Conservation (phyloP, 176 grass and related monocot genomes). For the Carex myosuroides region DNA sequence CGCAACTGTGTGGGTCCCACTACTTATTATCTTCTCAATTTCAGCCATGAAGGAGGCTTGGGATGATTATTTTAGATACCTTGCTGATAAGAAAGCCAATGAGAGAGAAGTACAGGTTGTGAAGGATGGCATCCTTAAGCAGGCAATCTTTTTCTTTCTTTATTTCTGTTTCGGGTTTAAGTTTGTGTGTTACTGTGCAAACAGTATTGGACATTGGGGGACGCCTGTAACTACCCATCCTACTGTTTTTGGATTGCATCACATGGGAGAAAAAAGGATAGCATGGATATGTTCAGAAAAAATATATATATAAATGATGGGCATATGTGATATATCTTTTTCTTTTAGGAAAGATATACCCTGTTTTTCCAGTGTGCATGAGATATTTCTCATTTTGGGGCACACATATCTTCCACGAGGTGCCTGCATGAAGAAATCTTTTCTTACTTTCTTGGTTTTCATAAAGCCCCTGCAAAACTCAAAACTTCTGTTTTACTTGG, state of each 20-base stretch:
- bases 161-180: not conserved
- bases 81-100: slow-evolving; percentile 90
- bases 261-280: not conserved
- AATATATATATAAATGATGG: not conserved
- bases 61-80: slow-evolving; percentile 96
- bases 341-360: not conserved
- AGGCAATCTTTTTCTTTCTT: slow-evolving; percentile 27
- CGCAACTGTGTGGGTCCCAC: slow-evolving; percentile 83
- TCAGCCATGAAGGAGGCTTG: slow-evolving; percentile 94
- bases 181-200: not conserved
- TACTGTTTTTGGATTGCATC: not conserved
- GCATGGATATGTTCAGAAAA: not conserved
- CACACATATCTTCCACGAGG: not conserved
- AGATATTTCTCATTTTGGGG: not conserved
- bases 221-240: not conserved
- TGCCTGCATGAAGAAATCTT: not conserved
- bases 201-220: not conserved
- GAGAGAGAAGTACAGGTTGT: slow-evolving; percentile 72
- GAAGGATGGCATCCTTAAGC: slow-evolving; percentile 56
- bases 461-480: not conserved
- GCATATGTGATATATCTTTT: not conserved
- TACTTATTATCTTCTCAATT: slow-evolving; percentile 84
- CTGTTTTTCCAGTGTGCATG: not conserved
- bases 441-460: not conserved
- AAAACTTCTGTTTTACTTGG: not conserved